Evolutionary conservation across 371 early-diverging fungal species (phyloP).

Genomic region (Rhizomucor miehei): DNA sequence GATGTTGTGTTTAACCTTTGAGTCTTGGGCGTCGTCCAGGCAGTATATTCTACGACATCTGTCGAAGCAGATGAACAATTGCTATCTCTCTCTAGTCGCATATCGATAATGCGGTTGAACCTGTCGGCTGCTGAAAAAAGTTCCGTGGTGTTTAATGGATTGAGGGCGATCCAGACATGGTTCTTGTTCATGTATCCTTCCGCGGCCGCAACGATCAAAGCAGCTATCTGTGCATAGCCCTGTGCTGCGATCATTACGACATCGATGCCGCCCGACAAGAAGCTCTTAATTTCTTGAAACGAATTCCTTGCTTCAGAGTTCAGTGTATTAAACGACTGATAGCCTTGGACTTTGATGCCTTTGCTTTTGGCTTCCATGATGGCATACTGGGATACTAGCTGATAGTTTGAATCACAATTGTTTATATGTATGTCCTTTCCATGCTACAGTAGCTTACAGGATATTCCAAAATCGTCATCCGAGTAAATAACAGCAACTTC

Average conservation of each 20-base stretch:
- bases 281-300: conserved; percentile 17
- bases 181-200: conserved; percentile 34
- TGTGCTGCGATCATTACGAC: conserved; percentile 51
- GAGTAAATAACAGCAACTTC: conserved; percentile 48
- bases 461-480: conserved; percentile 49
- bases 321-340: conserved; percentile 43
- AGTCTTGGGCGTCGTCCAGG: conserved; percentile 20
- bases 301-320: conserved; percentile 14
- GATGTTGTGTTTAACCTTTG: conserved; percentile 24
- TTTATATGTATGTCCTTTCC: not conserved
- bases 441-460: conserved; percentile 26
- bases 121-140: conserved; percentile 10
- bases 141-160: conserved; percentile 10
- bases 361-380: conserved; percentile 34
- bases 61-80: conserved; percentile 1
- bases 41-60: conserved; percentile 30
- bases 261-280: conserved; percentile 40
- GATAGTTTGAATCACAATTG: not conserved
- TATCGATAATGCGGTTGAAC: conserved; percentile 25
- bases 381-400: conserved; percentile 46
- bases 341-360: conserved; percentile 39
- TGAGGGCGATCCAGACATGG: conserved; percentile 31
- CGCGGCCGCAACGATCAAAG: conserved; percentile 34
- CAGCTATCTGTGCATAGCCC: conserved; percentile 34
- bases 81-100: conserved; percentile 2